Percentiles rank a stretch among this genome's conserved stretches.
These are phyloP conservation scores for Claviceps sp. DNA, from an alignment of 2,329 filamentous ascomycete genomes.

Conservation along the genomic window DNA sequence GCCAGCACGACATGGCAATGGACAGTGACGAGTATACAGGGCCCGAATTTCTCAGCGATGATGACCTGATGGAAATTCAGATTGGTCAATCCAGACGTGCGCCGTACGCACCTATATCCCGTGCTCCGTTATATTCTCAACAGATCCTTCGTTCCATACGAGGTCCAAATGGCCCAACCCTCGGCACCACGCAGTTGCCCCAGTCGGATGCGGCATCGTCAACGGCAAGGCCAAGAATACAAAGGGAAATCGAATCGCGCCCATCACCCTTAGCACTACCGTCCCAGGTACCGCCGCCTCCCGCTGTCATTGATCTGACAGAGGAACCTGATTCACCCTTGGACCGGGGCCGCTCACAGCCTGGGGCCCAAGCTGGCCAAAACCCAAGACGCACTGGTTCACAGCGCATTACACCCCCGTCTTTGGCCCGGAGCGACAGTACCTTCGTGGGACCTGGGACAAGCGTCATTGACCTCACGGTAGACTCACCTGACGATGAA, in stretches of 20 bases:
- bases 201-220: background rate
- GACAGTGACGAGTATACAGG: slow-evolving; percentile 6
- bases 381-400: slow-evolving; percentile 30
- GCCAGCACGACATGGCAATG: slow-evolving; percentile 8
- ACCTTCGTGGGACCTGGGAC: slow-evolving; percentile 22
- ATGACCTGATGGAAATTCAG: slow-evolving; percentile 23
- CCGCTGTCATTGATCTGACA: slow-evolving; percentile 35
- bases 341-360: slow-evolving; percentile 20
- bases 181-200: background rate
- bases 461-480: slow-evolving; percentile 39
- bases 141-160: background rate
- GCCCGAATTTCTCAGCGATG: slow-evolving; percentile 12
- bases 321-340: slow-evolving; percentile 34
- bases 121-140: background rate
- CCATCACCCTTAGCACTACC: background rate
- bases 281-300: slow-evolving; percentile 3
- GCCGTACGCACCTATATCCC: background rate
- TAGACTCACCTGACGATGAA: slow-evolving; percentile 28
- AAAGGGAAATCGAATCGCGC: background rate
- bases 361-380: slow-evolving; percentile 8
- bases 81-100: slow-evolving; percentile 6
- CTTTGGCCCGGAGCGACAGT: slow-evolving; percentile 30
- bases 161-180: background rate
- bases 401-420: slow-evolving; percentile 26
- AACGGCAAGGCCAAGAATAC: background rate